Conservation (phyloP, 1,284 basidiomycete species). For the Neonothopanus nambi region DNA sequence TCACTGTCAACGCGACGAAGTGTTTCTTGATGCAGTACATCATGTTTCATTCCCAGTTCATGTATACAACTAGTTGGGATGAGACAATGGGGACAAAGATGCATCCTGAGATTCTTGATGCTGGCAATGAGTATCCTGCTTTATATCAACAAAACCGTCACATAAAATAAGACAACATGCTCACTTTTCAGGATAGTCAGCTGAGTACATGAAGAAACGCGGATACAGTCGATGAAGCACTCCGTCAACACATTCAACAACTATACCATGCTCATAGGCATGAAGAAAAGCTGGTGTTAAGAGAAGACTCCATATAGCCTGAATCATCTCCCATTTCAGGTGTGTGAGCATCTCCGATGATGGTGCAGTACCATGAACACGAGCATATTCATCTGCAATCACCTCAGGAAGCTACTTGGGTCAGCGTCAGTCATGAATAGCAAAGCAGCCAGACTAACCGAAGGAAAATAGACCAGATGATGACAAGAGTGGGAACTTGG, state of each 20-base stretch:
- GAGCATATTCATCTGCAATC: neutral
- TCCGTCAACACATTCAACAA: constrained; percentile 25
- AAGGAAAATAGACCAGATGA: too few species aligned
- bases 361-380: neutral
- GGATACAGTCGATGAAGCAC: constrained; percentile 20
- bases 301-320: too few species aligned
- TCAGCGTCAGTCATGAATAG: neutral
- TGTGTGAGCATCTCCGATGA: constrained; percentile 22
- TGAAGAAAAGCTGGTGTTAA: constrained; percentile 26
- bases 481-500: too few species aligned
- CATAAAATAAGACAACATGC: too few species aligned
- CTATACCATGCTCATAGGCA: constrained; percentile 28
- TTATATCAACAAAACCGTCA: too few species aligned
- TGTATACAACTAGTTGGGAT: constrained; percentile 28
- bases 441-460: constrained; percentile 11
- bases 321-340: constrained; percentile 28
- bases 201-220: constrained; percentile 29
- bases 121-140: constrained; percentile 31
- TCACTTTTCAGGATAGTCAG: too few species aligned
- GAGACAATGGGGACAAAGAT: too few species aligned
- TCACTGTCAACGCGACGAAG: constrained; percentile 18
- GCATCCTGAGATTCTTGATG: constrained; percentile 25
- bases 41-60: neutral
- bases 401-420: neutral
- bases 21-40: neutral